phyloP scores from a whole-genome alignment of 768 basidiomycete genomes.

The Tricholoma flavovirens region DNA sequence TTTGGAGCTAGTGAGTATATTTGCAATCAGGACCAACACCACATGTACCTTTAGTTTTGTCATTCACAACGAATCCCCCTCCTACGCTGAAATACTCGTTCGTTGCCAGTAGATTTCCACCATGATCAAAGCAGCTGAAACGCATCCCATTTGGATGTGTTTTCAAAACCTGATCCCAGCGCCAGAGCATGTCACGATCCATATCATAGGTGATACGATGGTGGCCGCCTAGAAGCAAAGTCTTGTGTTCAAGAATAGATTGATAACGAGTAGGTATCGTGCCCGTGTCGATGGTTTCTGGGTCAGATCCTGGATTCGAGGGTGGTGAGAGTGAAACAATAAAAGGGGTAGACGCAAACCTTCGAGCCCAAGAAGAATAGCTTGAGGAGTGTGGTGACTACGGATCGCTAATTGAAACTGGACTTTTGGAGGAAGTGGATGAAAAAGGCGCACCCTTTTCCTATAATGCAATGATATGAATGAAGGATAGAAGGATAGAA shows the following conservation, averaged over 20 bases:
- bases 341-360: constrained; percentile 27
- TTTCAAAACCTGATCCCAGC: constrained; percentile 83
- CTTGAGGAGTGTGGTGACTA: constrained; percentile 85
- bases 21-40: neutral
- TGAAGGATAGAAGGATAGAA: neutral
- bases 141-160: constrained; percentile 93
- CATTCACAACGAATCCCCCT: constrained; percentile 93
- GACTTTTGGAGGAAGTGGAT: neutral
- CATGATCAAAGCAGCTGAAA: constrained; percentile 74
- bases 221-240: constrained; percentile 63
- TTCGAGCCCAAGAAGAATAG: constrained; percentile 78
- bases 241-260: constrained; percentile 59
- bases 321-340: neutral
- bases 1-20: constrained; percentile 1
- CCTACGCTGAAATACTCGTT: constrained; percentile 96
- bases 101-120: constrained; percentile 86
- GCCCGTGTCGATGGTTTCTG: constrained; percentile 88
- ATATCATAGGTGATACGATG: constrained; percentile 82
- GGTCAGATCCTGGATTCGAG: constrained; percentile 58
- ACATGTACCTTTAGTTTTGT: constrained; percentile 75
- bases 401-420: neutral
- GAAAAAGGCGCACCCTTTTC: constrained; percentile 59
- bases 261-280: constrained; percentile 75
- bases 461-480: constrained; percentile 27
- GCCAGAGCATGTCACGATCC: constrained; percentile 90